Conservation (phyloP, 2,329 filamentous ascomycete species). For the Apiospora hydei region DNA sequence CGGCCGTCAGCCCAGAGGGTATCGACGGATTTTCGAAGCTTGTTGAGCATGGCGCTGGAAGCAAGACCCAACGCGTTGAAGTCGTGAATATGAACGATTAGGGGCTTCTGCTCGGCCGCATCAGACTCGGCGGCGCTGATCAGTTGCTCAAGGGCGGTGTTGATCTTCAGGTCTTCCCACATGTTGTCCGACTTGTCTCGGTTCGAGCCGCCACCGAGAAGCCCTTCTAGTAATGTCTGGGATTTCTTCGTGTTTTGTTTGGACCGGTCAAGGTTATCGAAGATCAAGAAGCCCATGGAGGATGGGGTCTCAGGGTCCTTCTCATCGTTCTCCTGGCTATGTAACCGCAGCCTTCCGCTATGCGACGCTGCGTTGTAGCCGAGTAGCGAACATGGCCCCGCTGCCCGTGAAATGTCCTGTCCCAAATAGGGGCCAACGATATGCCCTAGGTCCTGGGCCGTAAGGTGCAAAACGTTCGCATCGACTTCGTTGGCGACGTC, state of each 20-base stretch:
- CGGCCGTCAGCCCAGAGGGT: slow-evolving; percentile 74
- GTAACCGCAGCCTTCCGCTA: slow-evolving; percentile 52
- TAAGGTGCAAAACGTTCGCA: slow-evolving; percentile 73
- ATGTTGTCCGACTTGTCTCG: slow-evolving; percentile 50
- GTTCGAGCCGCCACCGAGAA: slow-evolving; percentile 50
- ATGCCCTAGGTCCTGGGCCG: slow-evolving; percentile 73
- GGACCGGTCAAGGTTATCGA: slow-evolving; percentile 30
- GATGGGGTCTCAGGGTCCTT: slow-evolving; percentile 25
- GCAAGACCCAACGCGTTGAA: slow-evolving; percentile 79
- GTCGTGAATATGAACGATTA: slow-evolving; percentile 83
- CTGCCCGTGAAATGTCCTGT: slow-evolving; percentile 57
- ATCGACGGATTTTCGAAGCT: slow-evolving; percentile 76
- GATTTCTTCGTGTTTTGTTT: slow-evolving; percentile 37
- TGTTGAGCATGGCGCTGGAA: slow-evolving; percentile 66
- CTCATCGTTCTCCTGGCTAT: slow-evolving; percentile 29
- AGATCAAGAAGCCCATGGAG: slow-evolving; percentile 30
- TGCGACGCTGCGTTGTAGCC: slow-evolving; percentile 64
- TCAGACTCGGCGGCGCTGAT: slow-evolving; percentile 54
- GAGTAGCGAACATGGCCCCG: slow-evolving; percentile 59
- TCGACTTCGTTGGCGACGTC: slow-evolving; percentile 66
- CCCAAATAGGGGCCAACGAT: slow-evolving; percentile 75
- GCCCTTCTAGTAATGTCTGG: slow-evolving; percentile 50
- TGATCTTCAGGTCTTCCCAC: slow-evolving; percentile 70
- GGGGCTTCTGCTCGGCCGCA: slow-evolving; percentile 48
- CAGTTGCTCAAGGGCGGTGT: slow-evolving; percentile 64